Percentiles rank a stretch among this genome's conserved stretches.
phyloP scores from a whole-genome alignment of 2,329 filamentous ascomycete species.

The Fusarium foetens region DNA sequence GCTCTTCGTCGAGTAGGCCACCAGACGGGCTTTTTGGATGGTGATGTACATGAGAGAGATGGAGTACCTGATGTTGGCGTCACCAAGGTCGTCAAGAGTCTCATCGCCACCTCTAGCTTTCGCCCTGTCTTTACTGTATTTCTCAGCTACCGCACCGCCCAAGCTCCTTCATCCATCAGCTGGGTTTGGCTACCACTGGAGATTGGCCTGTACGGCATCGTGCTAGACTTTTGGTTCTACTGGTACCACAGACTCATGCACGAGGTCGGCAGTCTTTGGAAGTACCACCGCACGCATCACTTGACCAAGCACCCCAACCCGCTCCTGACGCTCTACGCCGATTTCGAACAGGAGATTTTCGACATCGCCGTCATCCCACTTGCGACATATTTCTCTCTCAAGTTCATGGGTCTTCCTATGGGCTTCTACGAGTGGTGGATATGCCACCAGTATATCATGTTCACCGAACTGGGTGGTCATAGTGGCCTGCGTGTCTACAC shows the following conservation, averaged over 20 bases:
- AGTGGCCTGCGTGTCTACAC: constrained; percentile 10
- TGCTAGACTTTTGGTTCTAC: constrained; percentile 29
- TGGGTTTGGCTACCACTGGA: constrained; percentile 9
- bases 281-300: constrained; percentile 24
- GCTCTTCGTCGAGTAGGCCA: neutral
- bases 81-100: neutral
- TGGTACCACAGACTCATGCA: constrained; percentile 25
- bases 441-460: constrained; percentile 23
- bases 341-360: constrained; percentile 20
- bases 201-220: constrained; percentile 11
- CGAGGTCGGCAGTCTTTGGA: constrained; percentile 18
- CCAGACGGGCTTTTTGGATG: neutral
- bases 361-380: constrained; percentile 18
- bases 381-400: neutral
- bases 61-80: neutral
- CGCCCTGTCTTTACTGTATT: neutral
- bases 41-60: neutral
- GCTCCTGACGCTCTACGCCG: constrained; percentile 16
- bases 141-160: neutral
- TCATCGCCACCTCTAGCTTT: neutral
- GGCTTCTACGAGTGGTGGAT: constrained; percentile 30
- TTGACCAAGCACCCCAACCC: constrained; percentile 22
- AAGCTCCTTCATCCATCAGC: neutral
- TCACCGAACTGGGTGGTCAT: constrained; percentile 13
- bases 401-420: neutral